Evolutionary conservation across 208 protist species (phyloP).

Genomic region (Crithidia thermophila): DNA sequence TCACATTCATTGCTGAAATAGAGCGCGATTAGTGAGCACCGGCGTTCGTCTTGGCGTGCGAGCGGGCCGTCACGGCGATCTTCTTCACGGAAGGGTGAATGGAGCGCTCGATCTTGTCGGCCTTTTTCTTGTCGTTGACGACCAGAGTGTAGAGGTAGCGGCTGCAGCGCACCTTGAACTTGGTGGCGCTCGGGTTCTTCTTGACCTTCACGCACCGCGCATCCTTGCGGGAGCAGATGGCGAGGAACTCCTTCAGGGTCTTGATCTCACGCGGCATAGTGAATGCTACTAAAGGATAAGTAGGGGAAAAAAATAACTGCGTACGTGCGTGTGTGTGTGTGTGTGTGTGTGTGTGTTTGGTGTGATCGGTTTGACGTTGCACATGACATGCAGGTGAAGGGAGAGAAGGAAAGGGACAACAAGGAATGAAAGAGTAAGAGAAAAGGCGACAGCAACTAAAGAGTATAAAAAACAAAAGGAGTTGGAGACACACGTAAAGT

Average conservation of each 20-base stretch:
- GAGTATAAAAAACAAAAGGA: background rate
- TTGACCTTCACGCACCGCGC: constrained; percentile 94
- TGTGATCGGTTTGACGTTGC: too few species aligned
- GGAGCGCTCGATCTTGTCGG: constrained; percentile 91
- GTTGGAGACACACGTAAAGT: background rate
- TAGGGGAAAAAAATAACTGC: constrained; percentile 17
- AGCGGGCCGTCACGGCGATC: constrained; percentile 83
- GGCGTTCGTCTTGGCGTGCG: constrained; percentile 86
- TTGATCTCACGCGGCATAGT: constrained; percentile 92
- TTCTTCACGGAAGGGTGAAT: constrained; percentile 92
- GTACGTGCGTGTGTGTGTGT: background rate
- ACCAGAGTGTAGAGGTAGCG: constrained; percentile 94
- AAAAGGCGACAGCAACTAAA: background rate
- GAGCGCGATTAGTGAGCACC: constrained; percentile 41
- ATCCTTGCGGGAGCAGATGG: constrained; percentile 93
- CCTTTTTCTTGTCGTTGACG: constrained; percentile 92
- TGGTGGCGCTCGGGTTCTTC: constrained; percentile 86
- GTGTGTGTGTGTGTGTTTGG: background rate
- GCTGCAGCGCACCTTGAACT: constrained; percentile 95
- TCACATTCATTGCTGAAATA: constrained; percentile 54
- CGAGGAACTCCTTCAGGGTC: constrained; percentile 94
- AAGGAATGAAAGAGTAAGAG: background rate
- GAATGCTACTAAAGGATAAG: constrained; percentile 5
- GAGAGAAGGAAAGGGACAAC: constrained; percentile 3
- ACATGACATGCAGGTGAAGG: too few species aligned